Base-by-base conservation (phyloP, 768 basidiomycete genomes). In the Porphyrellus cyaneotinctus region DNA sequence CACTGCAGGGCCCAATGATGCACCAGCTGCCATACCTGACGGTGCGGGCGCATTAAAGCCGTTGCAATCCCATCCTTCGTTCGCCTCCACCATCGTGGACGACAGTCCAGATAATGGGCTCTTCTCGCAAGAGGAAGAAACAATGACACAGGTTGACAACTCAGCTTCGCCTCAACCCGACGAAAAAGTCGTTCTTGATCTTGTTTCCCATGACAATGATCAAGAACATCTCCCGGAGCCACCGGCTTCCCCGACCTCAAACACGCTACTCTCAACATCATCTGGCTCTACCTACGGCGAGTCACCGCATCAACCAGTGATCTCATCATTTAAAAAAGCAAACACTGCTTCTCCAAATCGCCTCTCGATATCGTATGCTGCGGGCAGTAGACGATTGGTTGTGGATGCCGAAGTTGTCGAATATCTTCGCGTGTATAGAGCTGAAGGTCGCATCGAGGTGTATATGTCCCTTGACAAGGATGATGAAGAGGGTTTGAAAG, bases 311-410 rank as follows among this genome's bases (percentile, higher is more conserved):
- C 66, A 70, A n/a, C 70, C 65, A 44, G 54, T 64, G 43, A 46
- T 39, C 20, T 35, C 48, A 28, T 47, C 51, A 31, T 48, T 59
- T 12, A 79, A 78, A 57, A 62, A 68, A 18, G 71, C 68, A 14
- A 76, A 73, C 57, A 73, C 75, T 0, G 85, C 88, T 10, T 89
- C 88, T 37, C 85, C 88, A 28, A 91, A 91, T 60, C 82, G 89
- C 17, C 71, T 99, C n/a, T 97, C 95, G 9, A 93, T 98, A 67
- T 88, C 95, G 0, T 99, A 97, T 70, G 92, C 93, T 51, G 86
- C 86, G 39, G 93, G 92, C 45, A 86, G 86, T 53, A 78, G 91
- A 44, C 80, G 97, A 36, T 75, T 99, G 45, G 87, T 97, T 24
- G 77, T 98, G 52, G 87, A 98, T 67, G 89, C 95, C 2, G 87